Base-by-base conservation (phyloP, 306 rosid species). In the Dryas drummondii region DNA sequence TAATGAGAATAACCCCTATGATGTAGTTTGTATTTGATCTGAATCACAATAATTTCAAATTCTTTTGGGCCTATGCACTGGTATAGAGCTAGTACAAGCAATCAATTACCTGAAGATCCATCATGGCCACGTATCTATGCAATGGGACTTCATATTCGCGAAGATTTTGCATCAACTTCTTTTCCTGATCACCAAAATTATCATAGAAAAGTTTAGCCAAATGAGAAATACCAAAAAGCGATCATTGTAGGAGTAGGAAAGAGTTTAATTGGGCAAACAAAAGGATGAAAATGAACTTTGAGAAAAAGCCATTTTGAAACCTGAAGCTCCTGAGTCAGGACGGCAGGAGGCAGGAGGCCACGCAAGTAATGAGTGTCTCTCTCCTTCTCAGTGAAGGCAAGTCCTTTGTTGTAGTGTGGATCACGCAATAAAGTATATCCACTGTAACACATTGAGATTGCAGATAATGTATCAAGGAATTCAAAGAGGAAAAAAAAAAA, bases 301-400 rank as follows among this genome's bases (percentile, higher is more conserved):
- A 59, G 10, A 47, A 59, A 51, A 8, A 54, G 37, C 9, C 40
- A 72, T 22, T 51, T 17, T 66, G 66, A 41, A 27, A 93, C 98
- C 96, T 94, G 98, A 86, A 91, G 98, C 9, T 91, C 92, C 75
- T 94, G 98, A 80, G 67, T 68, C 72, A 90, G 68, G 44, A 88
- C 26, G 19, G 91, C 83, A 0, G 98, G 97, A 56, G 98, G 98
- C 83, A 94, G 83, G 78, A 94, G 96, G 56, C 98, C 98, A 22
- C 97, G 97, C 78, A 94, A 66, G 86, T 91, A 94, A 83, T 94
- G 98, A 56, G 97, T 91, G 81, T 94, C 98, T 82, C 98, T 90
- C 78, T 94, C 97, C 32, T 78, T 86, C 84, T 89, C 97, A 10
- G 82, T 79, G 87, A 90, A 94, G 72, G 96, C 91, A 46, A 94